Evolutionary conservation across 306 rosid genomes (phyloP).

Genomic region (Albizia julibrissin): DNA sequence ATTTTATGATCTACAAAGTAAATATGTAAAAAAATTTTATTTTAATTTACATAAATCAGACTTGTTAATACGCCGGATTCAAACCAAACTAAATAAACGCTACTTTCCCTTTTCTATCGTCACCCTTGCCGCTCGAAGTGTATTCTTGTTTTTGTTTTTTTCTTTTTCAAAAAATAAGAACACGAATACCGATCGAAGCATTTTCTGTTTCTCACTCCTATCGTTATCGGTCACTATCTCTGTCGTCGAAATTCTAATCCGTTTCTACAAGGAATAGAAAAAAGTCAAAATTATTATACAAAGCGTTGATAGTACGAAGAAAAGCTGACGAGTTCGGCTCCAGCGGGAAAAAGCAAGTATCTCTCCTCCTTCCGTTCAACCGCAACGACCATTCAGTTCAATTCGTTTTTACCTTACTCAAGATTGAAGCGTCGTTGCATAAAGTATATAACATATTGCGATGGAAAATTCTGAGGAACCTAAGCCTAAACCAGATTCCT

Average conservation of each 20-base stretch:
- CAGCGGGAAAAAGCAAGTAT: background rate
- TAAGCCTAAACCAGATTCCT: background rate
- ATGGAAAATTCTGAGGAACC: conserved; percentile 26
- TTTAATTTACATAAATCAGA: too few relatives aligned
- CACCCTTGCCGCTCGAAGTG: background rate
- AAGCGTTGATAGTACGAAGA: background rate
- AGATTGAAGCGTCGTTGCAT: background rate
- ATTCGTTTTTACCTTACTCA: background rate
- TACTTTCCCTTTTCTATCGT: background rate
- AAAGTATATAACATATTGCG: background rate
- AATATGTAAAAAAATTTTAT: too few relatives aligned
- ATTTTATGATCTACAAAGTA: too few relatives aligned
- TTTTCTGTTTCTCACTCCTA: background rate
- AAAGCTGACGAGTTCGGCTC: conserved; percentile 11
- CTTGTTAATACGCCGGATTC: too few relatives aligned
- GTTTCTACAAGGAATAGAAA: background rate
- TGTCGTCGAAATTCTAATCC: background rate
- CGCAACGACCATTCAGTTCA: conserved; percentile 29
- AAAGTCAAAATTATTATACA: background rate
- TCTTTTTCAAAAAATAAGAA: too few relatives aligned
- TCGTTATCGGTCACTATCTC: background rate
- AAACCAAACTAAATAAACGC: too few relatives aligned
- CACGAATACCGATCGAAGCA: background rate
- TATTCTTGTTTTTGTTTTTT: background rate
- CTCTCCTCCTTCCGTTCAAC: background rate